Evolutionary conservation across 73 alveolate genomes (phyloP).

Genomic region (Symbiodinium pilosum): DNA sequence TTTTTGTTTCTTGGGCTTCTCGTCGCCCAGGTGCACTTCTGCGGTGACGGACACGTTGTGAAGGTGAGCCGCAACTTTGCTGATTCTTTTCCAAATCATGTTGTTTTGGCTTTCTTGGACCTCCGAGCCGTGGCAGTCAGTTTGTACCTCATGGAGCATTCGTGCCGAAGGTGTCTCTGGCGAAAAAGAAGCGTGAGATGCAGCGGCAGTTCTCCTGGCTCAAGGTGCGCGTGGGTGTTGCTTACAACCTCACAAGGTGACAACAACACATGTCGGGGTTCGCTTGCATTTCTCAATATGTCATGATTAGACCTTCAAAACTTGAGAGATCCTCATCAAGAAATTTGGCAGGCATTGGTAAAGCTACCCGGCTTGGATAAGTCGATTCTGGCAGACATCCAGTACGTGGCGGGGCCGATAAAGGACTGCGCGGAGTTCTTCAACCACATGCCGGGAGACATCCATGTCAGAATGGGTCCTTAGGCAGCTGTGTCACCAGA

Average conservation of each 20-base stretch:
- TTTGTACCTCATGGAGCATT: too few species aligned
- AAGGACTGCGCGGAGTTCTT: neutral
- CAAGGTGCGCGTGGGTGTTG: too few species aligned
- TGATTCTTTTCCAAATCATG: too few species aligned
- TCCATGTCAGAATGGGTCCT: neutral
- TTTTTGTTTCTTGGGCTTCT: neutral
- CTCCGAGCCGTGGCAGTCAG: too few species aligned
- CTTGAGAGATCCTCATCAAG: too few species aligned
- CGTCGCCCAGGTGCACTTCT: neutral
- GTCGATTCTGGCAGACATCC: neutral
- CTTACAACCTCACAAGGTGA: too few species aligned
- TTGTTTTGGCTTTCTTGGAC: too few species aligned
- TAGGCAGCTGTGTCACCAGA: neutral
- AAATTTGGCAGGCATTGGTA: neutral
- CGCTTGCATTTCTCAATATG: neutral
- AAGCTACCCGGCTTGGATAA: slow-evolving; percentile 7
- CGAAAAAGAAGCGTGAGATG: slow-evolving; percentile 18
- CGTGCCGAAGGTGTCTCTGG: neutral
- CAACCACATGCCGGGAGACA: neutral
- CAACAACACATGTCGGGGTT: too few species aligned
- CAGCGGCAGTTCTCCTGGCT: slow-evolving; percentile 15
- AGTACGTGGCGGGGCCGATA: slow-evolving; percentile 3
- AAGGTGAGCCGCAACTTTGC: too few species aligned
- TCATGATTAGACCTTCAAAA: neutral
- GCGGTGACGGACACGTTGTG: neutral